Base-by-base conservation (phyloP, 2,329 filamentous ascomycete genomes). In the Blastomyces silverae region DNA sequence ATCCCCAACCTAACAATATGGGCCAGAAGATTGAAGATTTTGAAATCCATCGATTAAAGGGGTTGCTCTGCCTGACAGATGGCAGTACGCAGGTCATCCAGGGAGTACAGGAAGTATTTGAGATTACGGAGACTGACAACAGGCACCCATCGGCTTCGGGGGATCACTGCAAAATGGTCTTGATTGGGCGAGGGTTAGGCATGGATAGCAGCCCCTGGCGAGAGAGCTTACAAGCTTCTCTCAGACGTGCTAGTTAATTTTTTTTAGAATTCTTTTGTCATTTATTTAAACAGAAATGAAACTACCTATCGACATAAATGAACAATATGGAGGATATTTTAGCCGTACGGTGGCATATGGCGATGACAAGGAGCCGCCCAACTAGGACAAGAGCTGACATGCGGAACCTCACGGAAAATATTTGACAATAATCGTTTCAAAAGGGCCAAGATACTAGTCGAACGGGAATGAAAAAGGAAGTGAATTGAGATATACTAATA, bases 21-120 rank as follows among this genome's bases (percentile, higher is more conserved):
- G 37, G 31, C n/a, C 31, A n/a, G 28, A 46, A 67, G 37, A 69
- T 70, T 53, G 65, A 75, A 63, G 55, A 75, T 3, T 90, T 95
- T 68, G 92, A 97, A 71, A 87, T 97, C 28, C 93, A 99, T 73
- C 85, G 94, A 15, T 80, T 91, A 46, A 99, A 99, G 75, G 93
- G 92, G 0, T 85, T 91, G 2, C 76, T 97, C 7, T 80, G 84
- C 0, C 80, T 93, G 22, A 72, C 79, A 0, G 81, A 87, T 64
- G 73, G 78, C 48, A 91, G 90, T 0, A 79, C 81, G 0, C 90
- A 91, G 73, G 85, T 97, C 68, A 82, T 97, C 8, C 94, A 99
- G 75, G 94, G 92, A 1, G 94, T 99, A 0, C 82, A 93, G 63
- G 93, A 97, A 71, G 84, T 97, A 20, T 99, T 97, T 75, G 94